Evolutionary conservation across 768 basidiomycete species (phyloP).

Genomic region (Leucogyrophana mollusca): DNA sequence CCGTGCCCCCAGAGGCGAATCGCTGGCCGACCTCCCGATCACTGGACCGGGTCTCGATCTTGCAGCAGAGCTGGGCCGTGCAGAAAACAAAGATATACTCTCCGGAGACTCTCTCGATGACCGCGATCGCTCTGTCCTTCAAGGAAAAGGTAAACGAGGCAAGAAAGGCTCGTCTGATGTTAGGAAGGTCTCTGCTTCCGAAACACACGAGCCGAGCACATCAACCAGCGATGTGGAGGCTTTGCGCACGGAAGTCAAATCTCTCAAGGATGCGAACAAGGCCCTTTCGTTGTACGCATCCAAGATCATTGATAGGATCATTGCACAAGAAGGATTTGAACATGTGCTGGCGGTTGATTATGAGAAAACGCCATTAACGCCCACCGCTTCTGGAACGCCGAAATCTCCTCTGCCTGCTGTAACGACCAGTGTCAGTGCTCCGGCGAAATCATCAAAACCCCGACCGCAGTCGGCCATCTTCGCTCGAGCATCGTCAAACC

Average conservation of each 20-base stretch:
- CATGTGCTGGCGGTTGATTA: constrained; percentile 95
- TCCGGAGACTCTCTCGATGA: constrained; percentile 54
- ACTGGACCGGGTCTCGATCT: constrained; percentile 88
- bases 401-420: constrained; percentile 26
- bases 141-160: constrained; percentile 45
- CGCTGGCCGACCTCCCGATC: constrained; percentile 83
- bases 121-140: constrained; percentile 43
- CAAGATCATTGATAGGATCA: constrained; percentile 97
- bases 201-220: constrained; percentile 41
- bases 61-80: constrained; percentile 88
- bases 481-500: constrained; percentile 33
- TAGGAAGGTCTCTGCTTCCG: constrained; percentile 32
- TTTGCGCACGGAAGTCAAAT: constrained; percentile 85
- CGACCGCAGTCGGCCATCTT: constrained; percentile 66
- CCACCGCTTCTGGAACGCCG: constrained; percentile 38
- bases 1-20: constrained; percentile 60
- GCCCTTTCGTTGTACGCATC: constrained; percentile 93
- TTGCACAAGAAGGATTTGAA: constrained; percentile 94
- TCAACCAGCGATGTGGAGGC: constrained; percentile 64
- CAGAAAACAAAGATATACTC: constrained; percentile 83
- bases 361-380: constrained; percentile 55
- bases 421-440: constrained; percentile 18
- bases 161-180: constrained; percentile 30
- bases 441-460: constrained; percentile 33
- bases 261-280: constrained; percentile 93